These are phyloP conservation scores for Fusarium domesticum DNA, from an alignment of 2,329 filamentous ascomycete genomes.

Conservation along the genomic window DNA sequence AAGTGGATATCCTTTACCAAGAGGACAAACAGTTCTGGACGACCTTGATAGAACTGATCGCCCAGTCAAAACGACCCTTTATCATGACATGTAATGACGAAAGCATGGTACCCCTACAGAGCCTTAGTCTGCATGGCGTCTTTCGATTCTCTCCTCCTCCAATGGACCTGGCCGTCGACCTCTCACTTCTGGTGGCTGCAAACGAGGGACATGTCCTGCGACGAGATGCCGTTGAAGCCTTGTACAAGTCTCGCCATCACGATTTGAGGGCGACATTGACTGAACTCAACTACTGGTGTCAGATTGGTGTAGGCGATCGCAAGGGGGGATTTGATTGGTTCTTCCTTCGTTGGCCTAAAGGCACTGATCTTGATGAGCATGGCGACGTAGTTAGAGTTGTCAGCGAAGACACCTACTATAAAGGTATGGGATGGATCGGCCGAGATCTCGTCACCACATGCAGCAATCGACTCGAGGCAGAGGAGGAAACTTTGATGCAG, in stretches of 20 bases:
- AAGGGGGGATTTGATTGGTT: slow-evolving; percentile 90
- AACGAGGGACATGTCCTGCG: slow-evolving; percentile 81
- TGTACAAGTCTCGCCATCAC: slow-evolving; percentile 66
- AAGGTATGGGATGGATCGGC: slow-evolving; percentile 74
- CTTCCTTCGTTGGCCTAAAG: slow-evolving; percentile 70
- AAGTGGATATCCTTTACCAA: slow-evolving; percentile 89
- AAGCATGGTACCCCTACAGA: slow-evolving; percentile 69
- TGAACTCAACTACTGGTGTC: slow-evolving; percentile 94
- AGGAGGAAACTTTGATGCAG: slow-evolving; percentile 64
- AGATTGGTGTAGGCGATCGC: slow-evolving; percentile 88
- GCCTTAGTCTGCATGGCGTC: slow-evolving; percentile 78
- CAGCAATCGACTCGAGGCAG: slow-evolving; percentile 40
- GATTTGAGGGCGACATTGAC: slow-evolving; percentile 80
- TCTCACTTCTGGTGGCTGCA: slow-evolving; percentile 77
- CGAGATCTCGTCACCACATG: slow-evolving; percentile 52
- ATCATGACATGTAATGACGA: slow-evolving; percentile 96
- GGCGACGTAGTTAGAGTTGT: slow-evolving; percentile 72
- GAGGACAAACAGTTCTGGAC: slow-evolving; percentile 96
- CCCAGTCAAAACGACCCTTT: slow-evolving; percentile 84
- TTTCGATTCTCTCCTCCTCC: slow-evolving; percentile 71
- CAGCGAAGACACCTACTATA: slow-evolving; percentile 74
- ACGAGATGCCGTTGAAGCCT: slow-evolving; percentile 61
- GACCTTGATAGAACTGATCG: slow-evolving; percentile 73
- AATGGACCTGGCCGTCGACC: slow-evolving; percentile 67
- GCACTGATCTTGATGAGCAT: slow-evolving; percentile 63